These are phyloP conservation scores for Fusarium pseudograminearum DNA, from an alignment of 2,329 filamentous ascomycete genomes.

Conservation along the genomic window DNA sequence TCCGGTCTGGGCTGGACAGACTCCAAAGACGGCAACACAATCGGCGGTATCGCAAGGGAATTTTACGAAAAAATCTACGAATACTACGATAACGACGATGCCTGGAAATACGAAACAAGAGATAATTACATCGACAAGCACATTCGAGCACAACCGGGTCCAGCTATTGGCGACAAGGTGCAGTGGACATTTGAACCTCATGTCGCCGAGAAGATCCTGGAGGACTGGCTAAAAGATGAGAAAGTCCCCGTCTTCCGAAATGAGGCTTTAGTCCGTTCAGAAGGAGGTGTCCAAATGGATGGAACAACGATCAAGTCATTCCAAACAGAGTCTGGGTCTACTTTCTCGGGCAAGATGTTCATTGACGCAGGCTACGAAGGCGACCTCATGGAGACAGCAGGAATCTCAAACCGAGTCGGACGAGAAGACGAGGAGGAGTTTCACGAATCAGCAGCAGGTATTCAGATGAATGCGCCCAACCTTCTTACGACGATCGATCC, in stretches of 20 bases:
- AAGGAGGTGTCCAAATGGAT: conserved; percentile 8
- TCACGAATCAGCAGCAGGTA: conserved; percentile 27
- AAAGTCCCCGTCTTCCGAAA: conserved; percentile 35
- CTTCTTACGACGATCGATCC: conserved; percentile 25
- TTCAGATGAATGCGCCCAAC: conserved; percentile 10
- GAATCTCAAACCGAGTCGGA: conserved; percentile 29
- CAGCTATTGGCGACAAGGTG: conserved; percentile 30
- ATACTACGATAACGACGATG: conserved; percentile 25
- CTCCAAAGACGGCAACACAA: conserved; percentile 36
- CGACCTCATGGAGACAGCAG: conserved; percentile 38
- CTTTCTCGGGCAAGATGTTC: conserved; percentile 32
- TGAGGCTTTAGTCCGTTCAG: conserved; percentile 17
- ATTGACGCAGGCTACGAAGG: conserved; percentile 40
- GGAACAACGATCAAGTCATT: conserved; percentile 27
- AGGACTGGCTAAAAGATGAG: conserved; percentile 37
- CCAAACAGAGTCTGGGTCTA: conserved; percentile 14
- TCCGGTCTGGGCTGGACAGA: conserved; percentile 41
- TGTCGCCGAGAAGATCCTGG: conserved; percentile 31
- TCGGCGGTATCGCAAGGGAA: conserved; percentile 39
- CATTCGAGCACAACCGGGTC: conserved; percentile 33
- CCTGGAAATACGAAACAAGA: conserved; percentile 5
- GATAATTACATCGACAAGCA: conserved; percentile 28
- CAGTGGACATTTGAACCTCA: conserved; percentile 42
- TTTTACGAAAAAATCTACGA: conserved; percentile 31
- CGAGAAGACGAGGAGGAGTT: conserved; percentile 32